These are phyloP conservation scores for Melaleuca alternifolia DNA, from an alignment of 345 rosid genomes.

Conservation along the genomic window DNA sequence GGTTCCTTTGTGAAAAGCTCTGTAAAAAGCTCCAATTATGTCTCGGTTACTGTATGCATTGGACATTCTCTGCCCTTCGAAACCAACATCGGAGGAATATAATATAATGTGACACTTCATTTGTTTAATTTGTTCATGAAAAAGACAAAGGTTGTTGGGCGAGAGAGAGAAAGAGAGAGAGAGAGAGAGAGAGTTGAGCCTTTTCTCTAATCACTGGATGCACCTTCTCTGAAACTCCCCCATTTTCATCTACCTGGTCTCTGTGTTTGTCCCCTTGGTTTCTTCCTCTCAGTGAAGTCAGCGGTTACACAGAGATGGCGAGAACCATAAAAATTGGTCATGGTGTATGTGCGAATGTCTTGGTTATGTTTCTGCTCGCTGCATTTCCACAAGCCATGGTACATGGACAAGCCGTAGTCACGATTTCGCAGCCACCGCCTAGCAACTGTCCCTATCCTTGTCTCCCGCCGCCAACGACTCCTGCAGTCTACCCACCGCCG, in stretches of 20 bases:
- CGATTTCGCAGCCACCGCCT: neutral
- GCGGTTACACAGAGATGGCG: neutral
- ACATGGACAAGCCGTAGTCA: neutral
- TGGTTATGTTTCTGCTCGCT: neutral
- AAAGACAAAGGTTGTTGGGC: neutral
- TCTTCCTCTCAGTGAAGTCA: neutral
- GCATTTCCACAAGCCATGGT: neutral
- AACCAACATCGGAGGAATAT: neutral
- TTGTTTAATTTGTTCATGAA: neutral
- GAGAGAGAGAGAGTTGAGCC: neutral
- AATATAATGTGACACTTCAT: neutral
- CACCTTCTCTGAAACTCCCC: neutral
- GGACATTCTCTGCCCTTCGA: neutral
- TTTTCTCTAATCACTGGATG: neutral
- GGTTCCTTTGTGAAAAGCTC: neutral
- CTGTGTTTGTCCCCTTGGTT: neutral
- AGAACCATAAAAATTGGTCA: neutral
- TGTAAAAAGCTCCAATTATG: neutral
- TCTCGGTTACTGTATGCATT: neutral
- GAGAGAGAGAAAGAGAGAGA: neutral
- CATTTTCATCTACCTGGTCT: neutral
- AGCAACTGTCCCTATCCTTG: neutral
- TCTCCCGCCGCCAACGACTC: neutral
- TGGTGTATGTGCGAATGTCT: neutral
- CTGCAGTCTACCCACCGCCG: neutral